Conservation (phyloP, 768 basidiomycete genomes). For the Phaeotremella fagi region DNA sequence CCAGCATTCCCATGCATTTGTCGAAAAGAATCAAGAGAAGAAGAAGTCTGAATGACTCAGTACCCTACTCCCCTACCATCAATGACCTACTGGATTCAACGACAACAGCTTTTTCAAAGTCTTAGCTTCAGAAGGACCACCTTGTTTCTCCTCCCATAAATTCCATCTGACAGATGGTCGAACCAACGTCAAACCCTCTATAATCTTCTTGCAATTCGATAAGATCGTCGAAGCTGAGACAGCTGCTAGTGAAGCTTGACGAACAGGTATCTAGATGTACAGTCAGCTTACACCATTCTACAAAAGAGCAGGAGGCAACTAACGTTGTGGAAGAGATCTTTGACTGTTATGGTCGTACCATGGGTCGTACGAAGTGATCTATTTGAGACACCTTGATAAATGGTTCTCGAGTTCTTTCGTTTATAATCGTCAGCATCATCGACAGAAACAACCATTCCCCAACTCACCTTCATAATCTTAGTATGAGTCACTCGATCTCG, state of each 20-base stretch:
- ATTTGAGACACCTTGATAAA: conserved; percentile 69
- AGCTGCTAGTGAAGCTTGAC: conserved; percentile 55
- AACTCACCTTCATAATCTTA: conserved; percentile 66
- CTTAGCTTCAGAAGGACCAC: conserved; percentile 4
- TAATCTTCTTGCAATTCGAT: conserved; percentile 63
- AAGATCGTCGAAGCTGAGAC: conserved; percentile 58
- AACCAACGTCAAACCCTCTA: conserved; percentile 68
- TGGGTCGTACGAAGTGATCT: conserved; percentile 67
- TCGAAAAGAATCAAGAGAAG: conserved; percentile 64
- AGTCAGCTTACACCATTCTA: neutral
- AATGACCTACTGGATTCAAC: conserved; percentile 62
- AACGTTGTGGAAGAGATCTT: conserved; percentile 88
- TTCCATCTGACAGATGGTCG: conserved; percentile 68
- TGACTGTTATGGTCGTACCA: conserved; percentile 77
- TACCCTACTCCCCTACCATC: neutral
- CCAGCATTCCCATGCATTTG: conserved; percentile 69
- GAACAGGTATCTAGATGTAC: conserved; percentile 24
- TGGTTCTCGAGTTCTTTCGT: conserved; percentile 59
- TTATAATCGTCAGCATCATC: conserved; percentile 1
- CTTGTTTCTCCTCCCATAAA: conserved; percentile 52
- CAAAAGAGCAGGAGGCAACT: conserved; percentile 38
- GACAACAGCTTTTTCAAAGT: conserved; percentile 51
- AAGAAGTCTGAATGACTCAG: conserved; percentile 55
- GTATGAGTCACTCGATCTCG: conserved; percentile 66
- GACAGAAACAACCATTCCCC: neutral